phyloP scores from a whole-genome alignment of 1,139 yeast genomes.

The Geotrichum klebahnii region DNA sequence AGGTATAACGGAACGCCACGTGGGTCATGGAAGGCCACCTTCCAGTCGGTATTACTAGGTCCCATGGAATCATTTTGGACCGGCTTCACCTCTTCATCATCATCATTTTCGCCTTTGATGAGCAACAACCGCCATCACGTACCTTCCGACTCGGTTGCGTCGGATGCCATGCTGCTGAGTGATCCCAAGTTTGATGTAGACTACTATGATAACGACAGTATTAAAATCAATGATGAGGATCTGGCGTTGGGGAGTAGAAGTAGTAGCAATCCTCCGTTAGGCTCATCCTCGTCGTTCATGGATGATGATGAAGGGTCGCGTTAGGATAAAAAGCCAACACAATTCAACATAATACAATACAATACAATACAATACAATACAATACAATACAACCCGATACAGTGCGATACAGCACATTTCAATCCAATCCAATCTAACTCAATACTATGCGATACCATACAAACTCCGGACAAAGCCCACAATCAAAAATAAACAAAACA shows the following conservation, averaged over 20 bases:
- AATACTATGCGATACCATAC: no score
- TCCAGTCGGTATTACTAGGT: conserved; percentile 33
- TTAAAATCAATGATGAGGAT: no score
- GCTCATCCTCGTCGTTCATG: conserved; percentile 2
- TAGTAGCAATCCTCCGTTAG: no score
- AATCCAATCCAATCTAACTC: no score
- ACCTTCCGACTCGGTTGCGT: neutral
- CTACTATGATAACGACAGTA: neutral
- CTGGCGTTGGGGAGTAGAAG: no score
- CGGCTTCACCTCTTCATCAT: conserved; percentile 40
- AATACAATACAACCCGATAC: no score
- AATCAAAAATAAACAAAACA: no score
- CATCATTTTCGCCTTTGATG: conserved; percentile 3
- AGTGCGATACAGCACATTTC: no score
- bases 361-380: no score
- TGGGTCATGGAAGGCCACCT: conserved; percentile 35
- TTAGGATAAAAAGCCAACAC: no score
- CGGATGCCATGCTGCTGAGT: neutral
- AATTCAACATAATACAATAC: no score
- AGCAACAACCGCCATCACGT: neutral
- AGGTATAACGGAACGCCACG: conserved; percentile 38
- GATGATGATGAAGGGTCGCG: neutral
- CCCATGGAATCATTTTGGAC: conserved; percentile 42
- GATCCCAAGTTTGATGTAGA: neutral
- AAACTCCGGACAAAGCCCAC: no score